Base-by-base conservation (phyloP, 2,329 filamentous ascomycete genomes). In the Botrytis byssoidea region DNA sequence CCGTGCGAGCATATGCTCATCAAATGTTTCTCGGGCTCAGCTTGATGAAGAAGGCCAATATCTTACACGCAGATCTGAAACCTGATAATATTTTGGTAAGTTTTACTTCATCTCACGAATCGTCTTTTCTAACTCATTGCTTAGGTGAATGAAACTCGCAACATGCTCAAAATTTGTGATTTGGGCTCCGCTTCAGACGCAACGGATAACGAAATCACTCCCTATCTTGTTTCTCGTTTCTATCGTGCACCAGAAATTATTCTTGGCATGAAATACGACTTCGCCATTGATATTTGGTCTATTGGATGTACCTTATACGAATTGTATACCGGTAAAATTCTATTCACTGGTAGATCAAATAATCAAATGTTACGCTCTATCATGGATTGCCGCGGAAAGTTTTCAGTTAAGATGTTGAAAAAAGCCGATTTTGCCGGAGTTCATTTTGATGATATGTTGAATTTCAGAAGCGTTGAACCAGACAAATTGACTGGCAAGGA, bases 161-260 rank as follows among this genome's bases (percentile, higher is more conserved):
- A 92, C 77, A 83, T 94, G 42, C 88, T 99, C 80, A 99, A 99
- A 83, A 93, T 99, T 71, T 98, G 95, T 82, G 96, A 99, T 86
- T 84, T 99, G 81, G 96, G 96, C 71, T 98, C 96, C n/a, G 96
- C 96, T 42, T 95, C 95, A 73, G 93, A 97, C 79, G 91, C 92
- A 72, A 92, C 93, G 20, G 96, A 99, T 74, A 96, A 93, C 76
- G 94, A 97, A 80, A 92, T 97, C 75, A 97, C 94, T 0, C 94
- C 94, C 20, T 98, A 98, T 81, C 90, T 99, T 1, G 94, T 98
- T 80, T 98, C 94, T 84, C 92, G 97, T 73, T 99, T 98, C 84
- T 99, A 99, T 82, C 92, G 96, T 75, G 96, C 96, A 5, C 96
- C 97, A 3, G 96, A 99, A 84, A 94, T 99, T 81, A 97, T 99